Base-by-base conservation (phyloP, 352 stramenopile genomes). In the Phytophthora sp. region DNA sequence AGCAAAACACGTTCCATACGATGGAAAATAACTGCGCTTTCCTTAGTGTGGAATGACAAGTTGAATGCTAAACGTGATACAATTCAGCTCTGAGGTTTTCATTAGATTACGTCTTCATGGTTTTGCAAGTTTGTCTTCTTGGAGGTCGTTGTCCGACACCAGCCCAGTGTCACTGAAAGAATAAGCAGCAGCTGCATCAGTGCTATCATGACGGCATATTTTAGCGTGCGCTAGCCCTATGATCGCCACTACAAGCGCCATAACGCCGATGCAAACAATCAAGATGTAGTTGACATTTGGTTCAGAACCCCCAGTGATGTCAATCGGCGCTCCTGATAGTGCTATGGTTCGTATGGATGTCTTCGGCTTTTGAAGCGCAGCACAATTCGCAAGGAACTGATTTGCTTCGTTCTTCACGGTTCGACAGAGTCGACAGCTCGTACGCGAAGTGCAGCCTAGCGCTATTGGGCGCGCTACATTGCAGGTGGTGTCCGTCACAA, bases 391-490 rank as follows among this genome's bases (percentile, higher is more conserved):
- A 21, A 89, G 54, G 44, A 67, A 77, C 58, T 79, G 65, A 43
- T 87, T 90, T 28, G 21, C 28, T 48, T 83, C 63, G 48, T 72
- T 88, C 72, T 87, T 90, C 21, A 4, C n/a, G 0, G 54, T 54
- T 44, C 72, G 69, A 52, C 81, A 90, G 3, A 90, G 50, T 50
- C 68, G 72, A 45, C 81, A 90, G 12, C 21, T 59, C 17, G 78
- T 77, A 5, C 58, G 38, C 13, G 57, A 51, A 23, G 72, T 52
- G 41, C 79, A 89, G 8, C 80, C 79, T 4, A 59, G 28, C 2
- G 68, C 21, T 5, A 12, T 43, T 6, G 58, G 61, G 0, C 42
- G 57, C 3, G 39, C 28, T 2, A 32, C 38, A 48, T 69, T 64
- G 41, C 76, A 89, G 3, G 52, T 54, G 1, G 35, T 13, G 10